Evolutionary conservation across 768 basidiomycete genomes (phyloP).

Genomic region (Lactarius deliciosus): DNA sequence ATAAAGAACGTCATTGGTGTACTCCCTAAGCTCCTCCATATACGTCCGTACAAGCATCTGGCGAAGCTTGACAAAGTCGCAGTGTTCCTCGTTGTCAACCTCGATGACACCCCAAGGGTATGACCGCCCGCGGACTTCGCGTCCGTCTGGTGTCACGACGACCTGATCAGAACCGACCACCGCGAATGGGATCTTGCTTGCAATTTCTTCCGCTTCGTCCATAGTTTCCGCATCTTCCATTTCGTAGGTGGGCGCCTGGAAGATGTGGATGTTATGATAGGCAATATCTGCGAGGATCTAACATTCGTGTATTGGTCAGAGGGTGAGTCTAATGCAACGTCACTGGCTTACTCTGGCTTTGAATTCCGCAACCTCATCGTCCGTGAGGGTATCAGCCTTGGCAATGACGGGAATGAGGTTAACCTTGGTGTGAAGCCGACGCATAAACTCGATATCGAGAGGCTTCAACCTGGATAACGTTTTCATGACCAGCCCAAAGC

Average conservation of each 20-base stretch:
- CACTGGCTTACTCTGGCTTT: constrained; percentile 73
- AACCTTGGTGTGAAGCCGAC: constrained; percentile 93
- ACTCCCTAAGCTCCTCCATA: constrained; percentile 98
- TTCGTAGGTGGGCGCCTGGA: constrained; percentile 96
- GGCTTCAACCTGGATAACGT: constrained; percentile 78
- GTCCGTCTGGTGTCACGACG: constrained; percentile 82
- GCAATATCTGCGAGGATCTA: constrained; percentile 92
- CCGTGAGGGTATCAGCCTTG: constrained; percentile 96
- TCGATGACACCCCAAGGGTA: constrained; percentile 99
- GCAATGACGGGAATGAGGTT: constrained; percentile 99
- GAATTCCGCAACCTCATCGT: constrained; percentile 91
- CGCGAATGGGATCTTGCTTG: constrained; percentile 97
- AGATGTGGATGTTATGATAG: constrained; percentile 95
- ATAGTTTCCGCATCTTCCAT: constrained; percentile 99
- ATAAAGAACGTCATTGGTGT: constrained; percentile 93
- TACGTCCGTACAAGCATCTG: constrained; percentile 99
- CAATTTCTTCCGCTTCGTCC: constrained; percentile 96
- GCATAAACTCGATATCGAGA: constrained; percentile 99
- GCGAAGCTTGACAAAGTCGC: constrained; percentile 98
- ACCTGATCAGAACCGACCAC: constrained; percentile 91
- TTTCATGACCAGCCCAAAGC: not conserved
- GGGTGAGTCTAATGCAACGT: constrained; percentile 14
- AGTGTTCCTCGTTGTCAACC: constrained; percentile 99
- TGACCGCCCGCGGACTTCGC: constrained; percentile 88
- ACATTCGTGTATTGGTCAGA: not conserved